Percentiles rank a stretch among this genome's conserved stretches.
phyloP scores from a whole-genome alignment of 257 asterid genomes.

The Mitragyna speciosa region DNA sequence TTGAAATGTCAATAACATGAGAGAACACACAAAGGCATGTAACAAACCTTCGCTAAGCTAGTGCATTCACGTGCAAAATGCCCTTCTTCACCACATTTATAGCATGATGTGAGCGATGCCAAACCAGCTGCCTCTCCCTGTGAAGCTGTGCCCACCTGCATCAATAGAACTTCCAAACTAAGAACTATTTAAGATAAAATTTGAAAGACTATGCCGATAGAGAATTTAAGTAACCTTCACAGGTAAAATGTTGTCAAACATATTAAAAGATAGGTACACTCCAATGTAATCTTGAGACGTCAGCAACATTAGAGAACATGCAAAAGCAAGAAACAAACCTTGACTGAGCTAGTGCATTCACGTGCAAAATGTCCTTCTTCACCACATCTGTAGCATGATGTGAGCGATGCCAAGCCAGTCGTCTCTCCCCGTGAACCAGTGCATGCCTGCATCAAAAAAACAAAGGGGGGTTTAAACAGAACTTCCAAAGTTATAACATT shows the following conservation, averaged over 20 bases:
- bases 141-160: conserved; percentile 61
- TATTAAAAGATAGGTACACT: background rate
- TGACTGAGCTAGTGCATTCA: conserved; percentile 61
- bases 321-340: conserved; percentile 35
- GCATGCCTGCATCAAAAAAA: conserved; percentile 55
- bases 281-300: background rate
- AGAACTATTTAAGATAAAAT: background rate
- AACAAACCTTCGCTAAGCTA: conserved; percentile 44
- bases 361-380: conserved; percentile 75
- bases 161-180: background rate
- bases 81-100: conserved; percentile 69
- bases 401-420: conserved; percentile 28
- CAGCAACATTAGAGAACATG: background rate
- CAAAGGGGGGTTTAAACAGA: background rate
- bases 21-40: background rate
- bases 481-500: background rate
- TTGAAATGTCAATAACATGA: background rate
- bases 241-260: background rate
- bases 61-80: conserved; percentile 93
- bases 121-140: conserved; percentile 37
- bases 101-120: conserved; percentile 54
- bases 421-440: conserved; percentile 40
- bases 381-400: conserved; percentile 80
- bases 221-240: background rate
- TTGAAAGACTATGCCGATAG: background rate